Conservation (phyloP, 192 early-diverging fungal genomes). For the Paraglomus occultum region DNA sequence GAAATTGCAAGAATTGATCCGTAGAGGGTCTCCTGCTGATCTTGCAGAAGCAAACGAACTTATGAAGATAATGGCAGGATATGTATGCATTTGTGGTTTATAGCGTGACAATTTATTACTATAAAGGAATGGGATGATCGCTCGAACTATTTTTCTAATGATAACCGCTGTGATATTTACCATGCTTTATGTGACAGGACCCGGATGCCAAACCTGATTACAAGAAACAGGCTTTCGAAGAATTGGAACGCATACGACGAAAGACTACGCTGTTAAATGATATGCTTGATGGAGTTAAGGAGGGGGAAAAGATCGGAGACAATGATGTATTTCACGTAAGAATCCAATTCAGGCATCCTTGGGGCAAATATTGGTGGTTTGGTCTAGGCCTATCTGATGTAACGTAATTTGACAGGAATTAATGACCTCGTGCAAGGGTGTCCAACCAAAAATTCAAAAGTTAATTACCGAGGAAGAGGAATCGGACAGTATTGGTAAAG, state of each 20-base stretch:
- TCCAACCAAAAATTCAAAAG: constrained; percentile 72
- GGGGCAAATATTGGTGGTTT: not conserved
- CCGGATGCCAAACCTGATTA: constrained; percentile 76
- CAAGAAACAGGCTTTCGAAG: constrained; percentile 74
- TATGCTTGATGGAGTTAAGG: constrained; percentile 70
- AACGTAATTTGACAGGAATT: constrained; percentile 56
- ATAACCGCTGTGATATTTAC: not conserved
- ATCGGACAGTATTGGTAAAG: constrained; percentile 69
- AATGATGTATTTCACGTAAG: constrained; percentile 51
- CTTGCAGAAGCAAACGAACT: constrained; percentile 94
- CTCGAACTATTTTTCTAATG: not conserved
- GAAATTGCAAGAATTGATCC: constrained; percentile 96
- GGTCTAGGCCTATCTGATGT: not conserved
- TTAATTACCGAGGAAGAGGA: constrained; percentile 72
- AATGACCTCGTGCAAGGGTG: constrained; percentile 58
- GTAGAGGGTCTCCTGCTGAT: constrained; percentile 90
- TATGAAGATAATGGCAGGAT: constrained; percentile 98
- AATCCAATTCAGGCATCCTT: constrained; percentile 7
- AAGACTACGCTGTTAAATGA: constrained; percentile 76
- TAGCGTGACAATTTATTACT: not conserved
- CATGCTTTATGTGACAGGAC: constrained; percentile 37
- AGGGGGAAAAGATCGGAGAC: constrained; percentile 48
- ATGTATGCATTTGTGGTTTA: constrained; percentile 50
- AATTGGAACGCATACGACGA: constrained; percentile 78
- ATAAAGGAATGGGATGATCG: not conserved